Evolutionary conservation across 306 rosid species (phyloP).

Genomic region (Glycine soja): DNA sequence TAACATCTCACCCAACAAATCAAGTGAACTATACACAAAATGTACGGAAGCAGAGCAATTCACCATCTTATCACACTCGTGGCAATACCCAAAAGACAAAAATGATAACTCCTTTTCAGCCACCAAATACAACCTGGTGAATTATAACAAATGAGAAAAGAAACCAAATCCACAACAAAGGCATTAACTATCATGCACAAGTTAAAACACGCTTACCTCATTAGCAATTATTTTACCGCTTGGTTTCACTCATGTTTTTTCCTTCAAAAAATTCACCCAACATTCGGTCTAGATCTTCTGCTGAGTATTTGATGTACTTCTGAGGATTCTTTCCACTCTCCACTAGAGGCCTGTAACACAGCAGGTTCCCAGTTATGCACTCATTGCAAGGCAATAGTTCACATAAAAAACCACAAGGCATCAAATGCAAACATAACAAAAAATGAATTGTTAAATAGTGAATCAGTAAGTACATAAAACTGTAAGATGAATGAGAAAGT

Average conservation of each 20-base stretch:
- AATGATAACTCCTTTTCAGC: conserved; percentile 18
- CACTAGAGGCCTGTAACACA: conserved; percentile 70
- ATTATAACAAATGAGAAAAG: conserved; percentile 3
- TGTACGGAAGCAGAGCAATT: conserved; percentile 29
- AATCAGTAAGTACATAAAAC: neutral
- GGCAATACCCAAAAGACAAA: conserved; percentile 26
- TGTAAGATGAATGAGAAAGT: neutral
- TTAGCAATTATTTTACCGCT: conserved; percentile 51
- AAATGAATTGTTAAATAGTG: neutral
- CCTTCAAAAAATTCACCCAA: conserved; percentile 97
- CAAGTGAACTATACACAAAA: conserved; percentile 40
- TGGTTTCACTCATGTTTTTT: conserved; percentile 74
- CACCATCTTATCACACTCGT: conserved; percentile 34
- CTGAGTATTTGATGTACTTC: conserved; percentile 76
- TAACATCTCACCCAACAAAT: conserved; percentile 23
- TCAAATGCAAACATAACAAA: neutral
- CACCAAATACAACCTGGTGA: conserved; percentile 34
- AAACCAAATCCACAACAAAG: conserved; percentile 36
- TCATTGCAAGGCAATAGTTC: neutral
- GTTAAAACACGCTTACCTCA: conserved; percentile 23
- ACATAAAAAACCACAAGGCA: neutral
- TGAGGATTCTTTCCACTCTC: conserved; percentile 91
- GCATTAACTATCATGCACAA: conserved; percentile 8
- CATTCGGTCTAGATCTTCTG: conserved; percentile 96
- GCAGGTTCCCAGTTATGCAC: conserved; percentile 30